Base-by-base conservation (phyloP, 2,329 filamentous ascomycete species). In the Stemphylium vesicarium region DNA sequence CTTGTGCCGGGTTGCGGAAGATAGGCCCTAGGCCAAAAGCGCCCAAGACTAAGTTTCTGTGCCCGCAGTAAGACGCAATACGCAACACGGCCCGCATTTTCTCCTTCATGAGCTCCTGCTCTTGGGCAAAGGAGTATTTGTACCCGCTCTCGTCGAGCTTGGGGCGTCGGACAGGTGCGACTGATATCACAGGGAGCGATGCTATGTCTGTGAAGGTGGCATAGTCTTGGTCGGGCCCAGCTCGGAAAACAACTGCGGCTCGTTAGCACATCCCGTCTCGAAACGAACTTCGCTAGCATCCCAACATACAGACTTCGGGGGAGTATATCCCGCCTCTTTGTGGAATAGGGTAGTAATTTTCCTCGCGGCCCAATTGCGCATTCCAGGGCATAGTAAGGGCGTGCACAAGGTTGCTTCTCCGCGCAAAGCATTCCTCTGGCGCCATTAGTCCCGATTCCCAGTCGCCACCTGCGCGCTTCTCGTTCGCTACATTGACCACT, bases 401-500 rank as follows among this genome's bases (percentile, higher is more conserved):
- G 15, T 88, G 85, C 5, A 88, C 88, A 31, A 93, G 82, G 60
- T 88, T 92, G 77, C 88, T 91, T 63, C 90, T 82, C 56, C 89
- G 83, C 67, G 89, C 90, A 33, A 93, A 82, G 62, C 88, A 88
- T 74, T 92, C 90, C 77, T 90, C 87, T 47, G 86, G 86, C 29
- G 85, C 85, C 62, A 84, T 80, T 11, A 84, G 77, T 9, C 83
- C 84, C 32, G 79, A 88, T 65, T 92, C 89, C 90, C 90, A 93
- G 70, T 92, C 89, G n/a, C 90, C 90, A 9, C 90, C 90, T 0
- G 89, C 83, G 33, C 88, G 82, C 69, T 88, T 89, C 71, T 92
- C 89, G 75, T 92, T 91, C 42, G 90, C 90, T 50, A 86, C 84
- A 62, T 88, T 91, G 58, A 91, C 84, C 54, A 91, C 87, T 0